phyloP scores from a whole-genome alignment of 305 asterid genomes.

The Solanum hybrid region DNA sequence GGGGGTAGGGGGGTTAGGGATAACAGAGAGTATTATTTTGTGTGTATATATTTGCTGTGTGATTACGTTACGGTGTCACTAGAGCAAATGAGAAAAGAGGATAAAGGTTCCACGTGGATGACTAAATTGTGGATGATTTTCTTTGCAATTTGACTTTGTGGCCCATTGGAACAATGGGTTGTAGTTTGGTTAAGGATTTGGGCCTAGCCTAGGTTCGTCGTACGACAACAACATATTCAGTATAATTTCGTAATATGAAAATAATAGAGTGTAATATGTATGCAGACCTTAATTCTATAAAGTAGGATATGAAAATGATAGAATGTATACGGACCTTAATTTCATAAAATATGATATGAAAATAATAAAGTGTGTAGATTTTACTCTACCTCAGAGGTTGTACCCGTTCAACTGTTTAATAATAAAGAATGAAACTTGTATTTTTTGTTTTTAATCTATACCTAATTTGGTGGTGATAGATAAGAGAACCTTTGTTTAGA shows the following conservation, averaged over 20 bases:
- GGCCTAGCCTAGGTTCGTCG: neutral
- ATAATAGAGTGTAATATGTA: too few species aligned
- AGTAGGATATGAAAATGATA: too few species aligned
- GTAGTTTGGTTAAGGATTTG: neutral
- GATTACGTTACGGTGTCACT: slow-evolving; percentile 5
- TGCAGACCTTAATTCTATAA: too few species aligned
- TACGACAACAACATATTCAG: neutral
- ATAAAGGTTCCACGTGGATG: slow-evolving; percentile 17
- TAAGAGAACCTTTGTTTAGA: neutral
- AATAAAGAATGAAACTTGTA: neutral
- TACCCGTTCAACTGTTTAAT: neutral
- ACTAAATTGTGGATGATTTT: neutral
- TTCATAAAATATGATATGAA: neutral
- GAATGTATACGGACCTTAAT: too few species aligned
- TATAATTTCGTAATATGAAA: neutral
- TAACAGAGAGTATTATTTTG: neutral
- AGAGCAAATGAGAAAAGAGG: slow-evolving; percentile 24
- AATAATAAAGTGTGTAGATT: neutral
- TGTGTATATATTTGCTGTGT: neutral
- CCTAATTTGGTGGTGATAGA: neutral
- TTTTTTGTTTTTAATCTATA: neutral
- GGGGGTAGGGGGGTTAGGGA: neutral
- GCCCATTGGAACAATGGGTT: neutral
- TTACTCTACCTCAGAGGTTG: neutral
- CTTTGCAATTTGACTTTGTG: neutral